These are phyloP conservation scores for Stentor coeruleus DNA, from an alignment of 73 alveolate genomes.

Conservation along the genomic window DNA sequence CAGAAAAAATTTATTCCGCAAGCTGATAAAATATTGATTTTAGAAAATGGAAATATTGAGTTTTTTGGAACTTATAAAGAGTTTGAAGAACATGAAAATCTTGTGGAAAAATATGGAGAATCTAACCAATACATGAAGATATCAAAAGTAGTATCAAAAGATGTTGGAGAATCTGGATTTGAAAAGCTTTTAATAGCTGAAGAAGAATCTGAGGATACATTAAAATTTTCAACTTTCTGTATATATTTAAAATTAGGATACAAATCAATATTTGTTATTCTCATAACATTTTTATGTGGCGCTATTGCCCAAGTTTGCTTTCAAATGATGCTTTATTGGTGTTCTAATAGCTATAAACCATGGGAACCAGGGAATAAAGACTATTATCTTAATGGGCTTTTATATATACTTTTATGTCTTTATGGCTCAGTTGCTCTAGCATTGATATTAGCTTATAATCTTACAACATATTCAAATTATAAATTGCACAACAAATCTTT, in stretches of 20 bases:
- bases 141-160: no score
- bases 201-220: neutral
- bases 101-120: neutral
- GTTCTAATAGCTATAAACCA: neutral
- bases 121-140: neutral
- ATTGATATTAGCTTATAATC: no score
- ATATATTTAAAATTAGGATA: neutral
- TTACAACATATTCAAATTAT: neutral
- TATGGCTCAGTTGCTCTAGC: neutral
- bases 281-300: neutral
- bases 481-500: neutral
- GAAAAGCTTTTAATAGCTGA: neutral
- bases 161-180: neutral
- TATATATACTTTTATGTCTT: no score
- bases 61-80: neutral
- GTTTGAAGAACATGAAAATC: neutral
- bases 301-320: neutral
- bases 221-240: no score
- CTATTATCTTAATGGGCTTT: neutral
- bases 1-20: constrained; percentile 26
- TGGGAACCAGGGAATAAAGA: neutral
- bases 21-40: constrained; percentile 33
- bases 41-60: neutral
- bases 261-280: no score
- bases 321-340: neutral